These are phyloP conservation scores for Jackrogersella minutella DNA, from an alignment of 495 filamentous ascomycete genomes.

Conservation along the genomic window DNA sequence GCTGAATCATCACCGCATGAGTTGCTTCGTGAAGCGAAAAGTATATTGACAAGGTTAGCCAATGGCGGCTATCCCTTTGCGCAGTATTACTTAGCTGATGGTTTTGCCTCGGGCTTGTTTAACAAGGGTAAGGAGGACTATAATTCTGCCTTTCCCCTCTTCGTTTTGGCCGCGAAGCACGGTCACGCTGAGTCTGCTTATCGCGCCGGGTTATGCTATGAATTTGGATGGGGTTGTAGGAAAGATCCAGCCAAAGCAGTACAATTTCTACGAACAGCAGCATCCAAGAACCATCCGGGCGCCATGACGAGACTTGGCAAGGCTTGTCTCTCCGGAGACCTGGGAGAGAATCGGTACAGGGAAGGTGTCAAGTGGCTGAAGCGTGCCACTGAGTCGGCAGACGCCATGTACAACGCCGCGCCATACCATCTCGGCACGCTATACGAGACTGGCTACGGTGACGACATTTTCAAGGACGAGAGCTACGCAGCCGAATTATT, in stretches of 20 bases:
- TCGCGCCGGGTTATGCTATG: conserved; percentile 92
- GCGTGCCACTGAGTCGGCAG: conserved; percentile 85
- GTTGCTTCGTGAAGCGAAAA: conserved; percentile 84
- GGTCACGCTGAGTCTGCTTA: conserved; percentile 97
- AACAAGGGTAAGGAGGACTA: conserved; percentile 91
- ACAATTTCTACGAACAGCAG: conserved; percentile 88
- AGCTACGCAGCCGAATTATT: conserved; percentile 93
- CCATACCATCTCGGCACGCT: conserved; percentile 90
- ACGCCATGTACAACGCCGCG: conserved; percentile 88
- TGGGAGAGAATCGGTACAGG: conserved; percentile 85
- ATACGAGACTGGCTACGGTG: conserved; percentile 88
- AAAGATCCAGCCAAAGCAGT: conserved; percentile 89
- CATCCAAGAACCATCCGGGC: conserved; percentile 92
- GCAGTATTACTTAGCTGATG: conserved; percentile 96
- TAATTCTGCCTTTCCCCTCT: conserved; percentile 88
- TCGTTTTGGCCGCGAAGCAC: conserved; percentile 93
- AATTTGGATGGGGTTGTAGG: conserved; percentile 95
- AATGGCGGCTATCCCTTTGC: conserved; percentile 93
- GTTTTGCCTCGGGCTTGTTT: conserved; percentile 92
- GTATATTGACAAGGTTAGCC: conserved; percentile 84
- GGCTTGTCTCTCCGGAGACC: conserved; percentile 86
- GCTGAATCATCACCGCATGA: conserved; percentile 64
- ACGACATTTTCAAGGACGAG: conserved; percentile 90
- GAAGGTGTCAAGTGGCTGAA: conserved; percentile 98
- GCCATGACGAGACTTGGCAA: conserved; percentile 91